These are phyloP conservation scores for Candida suzukii DNA, from an alignment of 805 yeast species.

Conservation along the genomic window DNA sequence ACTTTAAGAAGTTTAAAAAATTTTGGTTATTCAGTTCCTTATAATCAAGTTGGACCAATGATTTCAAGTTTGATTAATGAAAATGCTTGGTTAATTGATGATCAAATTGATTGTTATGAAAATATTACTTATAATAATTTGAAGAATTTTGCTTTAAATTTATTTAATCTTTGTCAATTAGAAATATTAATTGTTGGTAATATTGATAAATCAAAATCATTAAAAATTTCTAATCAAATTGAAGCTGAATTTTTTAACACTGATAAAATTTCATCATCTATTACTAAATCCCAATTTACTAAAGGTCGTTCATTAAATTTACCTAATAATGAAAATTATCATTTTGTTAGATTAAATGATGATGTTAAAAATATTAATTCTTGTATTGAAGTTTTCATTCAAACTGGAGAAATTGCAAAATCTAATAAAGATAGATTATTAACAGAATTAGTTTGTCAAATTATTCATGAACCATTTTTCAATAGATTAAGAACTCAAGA, in stretches of 20 bases:
- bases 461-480: slow-evolving; percentile 82
- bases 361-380: slow-evolving; percentile 76
- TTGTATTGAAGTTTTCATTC: slow-evolving; percentile 72
- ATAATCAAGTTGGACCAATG: slow-evolving; percentile 62
- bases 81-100: slow-evolving; percentile 56
- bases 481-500: slow-evolving; percentile 87
- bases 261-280: slow-evolving; percentile 21
- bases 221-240: slow-evolving; percentile 38
- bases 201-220: slow-evolving; percentile 45
- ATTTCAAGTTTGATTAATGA: slow-evolving; percentile 65
- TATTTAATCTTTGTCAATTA: slow-evolving; percentile 52
- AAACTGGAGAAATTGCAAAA: slow-evolving; percentile 49
- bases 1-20: slow-evolving; percentile 57
- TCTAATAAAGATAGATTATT: slow-evolving; percentile 34
- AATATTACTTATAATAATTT: slow-evolving; percentile 38
- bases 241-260: slow-evolving; percentile 23
- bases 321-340: slow-evolving; percentile 30
- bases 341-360: slow-evolving; percentile 43
- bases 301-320: slow-evolving; percentile 36
- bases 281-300: slow-evolving; percentile 37
- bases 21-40: slow-evolving; percentile 68
- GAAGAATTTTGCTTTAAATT: slow-evolving; percentile 37
- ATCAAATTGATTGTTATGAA: slow-evolving; percentile 44
- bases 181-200: slow-evolving; percentile 82
- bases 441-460: slow-evolving; percentile 62